Percentiles rank a stretch among this genome's conserved stretches.
phyloP scores from a whole-genome alignment of 768 basidiomycete genomes.

The Butyriboletus loyo region DNA sequence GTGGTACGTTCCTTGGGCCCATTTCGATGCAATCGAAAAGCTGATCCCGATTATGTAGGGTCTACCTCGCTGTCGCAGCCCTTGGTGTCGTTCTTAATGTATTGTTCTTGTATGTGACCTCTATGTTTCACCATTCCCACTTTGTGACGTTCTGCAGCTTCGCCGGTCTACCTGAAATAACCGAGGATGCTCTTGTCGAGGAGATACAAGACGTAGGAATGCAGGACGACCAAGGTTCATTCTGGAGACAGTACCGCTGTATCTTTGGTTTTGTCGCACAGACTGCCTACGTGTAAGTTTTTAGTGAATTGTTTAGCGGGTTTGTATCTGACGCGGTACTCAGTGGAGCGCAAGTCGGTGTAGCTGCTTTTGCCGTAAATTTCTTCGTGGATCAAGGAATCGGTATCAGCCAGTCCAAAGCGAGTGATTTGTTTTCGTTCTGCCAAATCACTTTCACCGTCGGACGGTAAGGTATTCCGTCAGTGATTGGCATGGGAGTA shows the following conservation, averaged over 20 bases:
- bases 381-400: slow-evolving; percentile 63
- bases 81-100: slow-evolving; percentile 61
- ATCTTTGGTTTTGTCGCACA: slow-evolving; percentile 74
- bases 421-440: slow-evolving; percentile 66
- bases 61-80: slow-evolving; percentile 62
- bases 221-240: slow-evolving; percentile 46
- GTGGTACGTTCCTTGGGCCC: slow-evolving; percentile 38
- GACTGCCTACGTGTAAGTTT: slow-evolving; percentile 57
- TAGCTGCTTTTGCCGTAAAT: slow-evolving; percentile 68
- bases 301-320: neutral
- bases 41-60: slow-evolving; percentile 36
- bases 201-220: slow-evolving; percentile 45
- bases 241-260: slow-evolving; percentile 68
- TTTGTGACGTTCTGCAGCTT: slow-evolving; percentile 41
- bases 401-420: slow-evolving; percentile 47
- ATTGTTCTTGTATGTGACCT: slow-evolving; percentile 53
- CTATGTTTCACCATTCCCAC: neutral
- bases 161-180: slow-evolving; percentile 66
- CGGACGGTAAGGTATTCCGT: slow-evolving; percentile 42
- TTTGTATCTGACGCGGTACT: neutral
- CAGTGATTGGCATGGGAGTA: neutral
- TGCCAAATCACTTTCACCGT: slow-evolving; percentile 68
- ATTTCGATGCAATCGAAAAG: neutral
- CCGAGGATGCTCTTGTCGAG: slow-evolving; percentile 57
- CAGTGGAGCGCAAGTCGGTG: slow-evolving; percentile 63